Conservation (phyloP, 192 early-diverging fungal species). For the Mortierella alpina region DNA sequence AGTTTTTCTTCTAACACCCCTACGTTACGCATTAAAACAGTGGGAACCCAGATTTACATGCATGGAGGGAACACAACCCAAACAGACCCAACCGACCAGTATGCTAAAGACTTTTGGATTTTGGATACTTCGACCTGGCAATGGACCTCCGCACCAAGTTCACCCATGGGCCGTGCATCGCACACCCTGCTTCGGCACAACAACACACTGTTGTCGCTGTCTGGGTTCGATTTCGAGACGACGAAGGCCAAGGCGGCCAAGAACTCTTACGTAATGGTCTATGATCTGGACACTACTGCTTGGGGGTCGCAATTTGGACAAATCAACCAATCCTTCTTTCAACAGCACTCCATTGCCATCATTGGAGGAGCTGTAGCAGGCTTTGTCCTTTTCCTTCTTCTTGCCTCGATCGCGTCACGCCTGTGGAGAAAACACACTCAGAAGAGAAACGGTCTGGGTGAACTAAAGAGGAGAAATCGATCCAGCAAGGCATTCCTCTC, state of each 20-base stretch:
- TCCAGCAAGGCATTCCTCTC: slow-evolving; percentile 25
- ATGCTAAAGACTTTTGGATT: slow-evolving; percentile 34
- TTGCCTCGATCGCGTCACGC: slow-evolving; percentile 14
- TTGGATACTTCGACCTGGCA: slow-evolving; percentile 28
- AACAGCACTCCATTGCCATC: slow-evolving; percentile 14
- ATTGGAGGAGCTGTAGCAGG: slow-evolving; percentile 30
- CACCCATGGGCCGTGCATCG: slow-evolving; percentile 16
- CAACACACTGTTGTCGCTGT: slow-evolving; percentile 21
- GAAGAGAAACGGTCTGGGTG: neutral
- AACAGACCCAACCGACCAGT: slow-evolving; percentile 26
- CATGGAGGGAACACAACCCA: slow-evolving; percentile 50
- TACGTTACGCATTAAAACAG: neutral
- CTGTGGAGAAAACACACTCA: slow-evolving; percentile 13
- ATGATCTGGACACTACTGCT: slow-evolving; percentile 8
- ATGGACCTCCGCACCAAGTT: slow-evolving; percentile 14
- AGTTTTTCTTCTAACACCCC: neutral
- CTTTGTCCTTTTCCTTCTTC: slow-evolving; percentile 3
- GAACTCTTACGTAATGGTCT: slow-evolving; percentile 28
- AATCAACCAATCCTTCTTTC: slow-evolving; percentile 19
- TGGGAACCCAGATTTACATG: slow-evolving; percentile 38
- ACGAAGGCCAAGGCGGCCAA: slow-evolving; percentile 10
- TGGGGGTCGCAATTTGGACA: slow-evolving; percentile 38
- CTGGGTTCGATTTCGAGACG: slow-evolving; percentile 37
- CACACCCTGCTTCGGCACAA: slow-evolving; percentile 28
- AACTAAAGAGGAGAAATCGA: neutral